Base-by-base conservation (phyloP, 495 filamentous ascomycete genomes). In the Aspergillus carlsbadensis region DNA sequence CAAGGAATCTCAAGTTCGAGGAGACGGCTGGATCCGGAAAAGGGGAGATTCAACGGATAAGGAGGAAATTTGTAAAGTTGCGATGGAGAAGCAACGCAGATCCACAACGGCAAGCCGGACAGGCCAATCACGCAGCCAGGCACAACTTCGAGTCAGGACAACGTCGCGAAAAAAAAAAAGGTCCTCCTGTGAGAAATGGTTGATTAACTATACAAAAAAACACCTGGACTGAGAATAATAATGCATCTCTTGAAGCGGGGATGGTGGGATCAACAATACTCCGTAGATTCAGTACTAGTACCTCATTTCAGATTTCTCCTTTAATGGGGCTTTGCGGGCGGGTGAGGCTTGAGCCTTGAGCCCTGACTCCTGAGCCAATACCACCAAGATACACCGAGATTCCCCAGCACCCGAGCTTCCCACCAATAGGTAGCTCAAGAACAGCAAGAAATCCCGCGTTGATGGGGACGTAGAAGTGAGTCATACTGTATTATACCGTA, bases 1-100 rank as follows among this genome's bases (percentile, higher is more conserved):
- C 3, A 49, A 22, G 42, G 33, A 35, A 46, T 7, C 52, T 13
- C 21, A 34, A 42, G 29, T 10, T 53, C 42, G 20, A 48, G 34
- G 35, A 39, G 20, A 26, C 22, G 34, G 44, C 55, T 57, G 17
- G 29, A 40, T 46, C 49, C 21, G 31, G 21, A 47, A 47, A 58
- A n/a, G 40, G 48, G 24, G 48, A 54, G 26, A 26, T 46, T 39
- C 26, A 29, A 22, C 33, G 39, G 39, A 47, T 48, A 29, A 24
- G 34, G 10, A 24, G 17, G 56, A 48, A 48, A 42, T 45, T 34
- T 47, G 8, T n/a, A 33, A 47, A 34, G 42, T 54, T 10, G 41
- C 26, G 34, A 33, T 35, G 41, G 10, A 39, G 33, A 22, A 15
- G 24, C 33, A 33, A 45, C 13, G 18, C 18, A 24, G 35, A 20